Conservation (phyloP, 2,329 filamentous ascomycete species). For the Sordariomycetes sp. region DNA sequence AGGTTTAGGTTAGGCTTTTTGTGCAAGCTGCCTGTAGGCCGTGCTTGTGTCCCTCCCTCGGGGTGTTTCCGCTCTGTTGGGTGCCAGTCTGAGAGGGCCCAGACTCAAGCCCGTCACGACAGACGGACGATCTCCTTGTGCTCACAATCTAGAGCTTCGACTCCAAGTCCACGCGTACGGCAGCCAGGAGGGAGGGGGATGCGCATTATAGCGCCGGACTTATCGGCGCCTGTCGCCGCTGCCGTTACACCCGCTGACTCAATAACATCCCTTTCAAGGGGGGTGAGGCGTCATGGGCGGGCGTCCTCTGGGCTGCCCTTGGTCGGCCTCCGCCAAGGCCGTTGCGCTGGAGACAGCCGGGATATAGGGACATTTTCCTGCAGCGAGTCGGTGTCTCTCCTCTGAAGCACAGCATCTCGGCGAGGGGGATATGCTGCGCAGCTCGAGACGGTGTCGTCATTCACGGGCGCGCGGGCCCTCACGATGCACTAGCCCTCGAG, state of each 20-base stretch:
- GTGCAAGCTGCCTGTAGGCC: not conserved
- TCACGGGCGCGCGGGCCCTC: not conserved
- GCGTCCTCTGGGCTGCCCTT: not conserved
- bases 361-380: not conserved
- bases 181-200: not conserved
- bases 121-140: not conserved
- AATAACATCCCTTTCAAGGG: not conserved
- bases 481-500: too few relatives aligned
- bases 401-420: not conserved
- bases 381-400: not conserved
- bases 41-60: not conserved
- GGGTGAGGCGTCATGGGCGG: not conserved
- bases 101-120: too few relatives aligned
- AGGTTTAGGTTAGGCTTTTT: not conserved
- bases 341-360: not conserved
- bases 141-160: not conserved
- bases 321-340: not conserved
- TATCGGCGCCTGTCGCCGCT: not conserved
- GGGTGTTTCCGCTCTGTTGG: conserved; percentile 2
- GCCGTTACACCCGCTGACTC: not conserved
- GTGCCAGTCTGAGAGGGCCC: not conserved
- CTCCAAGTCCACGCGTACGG: not conserved
- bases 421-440: not conserved
- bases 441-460: not conserved
- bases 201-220: not conserved